Base-by-base conservation (phyloP, 257 asterid species). In the Rauvolfia tetraphylla region DNA sequence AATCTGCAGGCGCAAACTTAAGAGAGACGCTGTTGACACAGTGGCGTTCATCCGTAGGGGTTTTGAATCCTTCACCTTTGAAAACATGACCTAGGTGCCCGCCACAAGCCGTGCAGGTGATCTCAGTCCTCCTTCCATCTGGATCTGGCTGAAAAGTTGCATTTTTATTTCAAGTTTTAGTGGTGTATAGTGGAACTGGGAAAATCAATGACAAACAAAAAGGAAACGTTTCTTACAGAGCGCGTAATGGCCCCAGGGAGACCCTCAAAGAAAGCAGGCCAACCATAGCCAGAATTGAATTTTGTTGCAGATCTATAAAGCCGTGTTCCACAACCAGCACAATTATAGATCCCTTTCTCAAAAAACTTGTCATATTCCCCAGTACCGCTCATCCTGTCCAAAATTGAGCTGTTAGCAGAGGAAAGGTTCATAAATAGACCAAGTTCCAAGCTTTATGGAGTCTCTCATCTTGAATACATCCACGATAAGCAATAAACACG, bases 221-320 rank as follows among this genome's bases (percentile, higher is more conserved):
- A 20, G 11, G 27, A 49, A 18, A 12, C 41, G n/a, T 18, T 62
- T 83, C 97, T 85, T 15, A 92, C 96, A 7, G 90, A 59, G 27
- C 92, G 90, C 74, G 78, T 85, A 57, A 90, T 92, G 57, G 91
- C 84, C 23, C 92, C 91, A 0, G 92, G 95, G 2, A 92, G 73
- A n/a, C 97, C 95, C 69, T 92, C 88, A 18, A 86, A 92, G 87
- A 92, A 90, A 61, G 97, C 96, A 44, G 93, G 96, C 97, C 97
- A 90, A 15, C 96, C 96, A 65, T 96, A 92, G 61, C 96, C 96
- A 11, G 97, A 92, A 83, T 88, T 76, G 68, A 84, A 93, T 72
- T 91, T 91, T 80, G 98, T 81, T 0, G 96, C n/a, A 71, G 97
- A 93, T 80, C 89, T 91, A 77, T 90, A 91, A 29, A 91, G 88